These are phyloP conservation scores for Aspergillus ostianus DNA, from an alignment of 495 filamentous ascomycete species.

Conservation along the genomic window DNA sequence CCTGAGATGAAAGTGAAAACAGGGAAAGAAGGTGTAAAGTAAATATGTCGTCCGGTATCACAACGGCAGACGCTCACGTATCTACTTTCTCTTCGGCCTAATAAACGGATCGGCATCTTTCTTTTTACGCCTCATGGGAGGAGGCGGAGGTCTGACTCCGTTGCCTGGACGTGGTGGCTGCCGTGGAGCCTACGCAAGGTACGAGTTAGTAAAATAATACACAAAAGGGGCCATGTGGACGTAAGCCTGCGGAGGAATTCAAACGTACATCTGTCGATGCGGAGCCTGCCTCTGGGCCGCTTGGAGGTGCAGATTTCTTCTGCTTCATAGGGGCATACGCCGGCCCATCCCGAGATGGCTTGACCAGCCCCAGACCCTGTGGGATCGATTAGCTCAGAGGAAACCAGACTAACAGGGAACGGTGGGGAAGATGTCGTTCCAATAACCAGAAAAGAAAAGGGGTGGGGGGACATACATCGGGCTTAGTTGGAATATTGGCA, in stretches of 20 bases:
- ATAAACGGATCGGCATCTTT: constrained; percentile 54
- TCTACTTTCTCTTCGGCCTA: constrained; percentile 44
- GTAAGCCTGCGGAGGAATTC: constrained; percentile 17
- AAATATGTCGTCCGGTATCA: not conserved
- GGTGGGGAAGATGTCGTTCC: not conserved
- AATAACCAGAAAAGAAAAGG: not conserved
- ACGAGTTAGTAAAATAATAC: constrained; percentile 9
- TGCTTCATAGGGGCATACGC: constrained; percentile 24
- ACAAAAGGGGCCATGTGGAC: not conserved
- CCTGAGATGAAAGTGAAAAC: not conserved
- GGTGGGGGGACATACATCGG: constrained; percentile 29
- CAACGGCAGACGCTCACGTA: not conserved
- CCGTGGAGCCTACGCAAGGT: constrained; percentile 12
- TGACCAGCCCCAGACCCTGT: constrained; percentile 38
- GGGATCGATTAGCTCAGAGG: constrained; percentile 4
- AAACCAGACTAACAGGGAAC: not conserved
- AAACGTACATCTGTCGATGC: not conserved
- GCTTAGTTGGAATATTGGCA: constrained; percentile 24
- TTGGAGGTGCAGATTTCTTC: constrained; percentile 13
- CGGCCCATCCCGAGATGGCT: constrained; percentile 39
- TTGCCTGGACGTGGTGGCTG: constrained; percentile 19
- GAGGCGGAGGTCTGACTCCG: constrained; percentile 30
- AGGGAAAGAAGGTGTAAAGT: not conserved
- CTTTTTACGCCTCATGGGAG: constrained; percentile 44
- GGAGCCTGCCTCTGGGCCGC: constrained; percentile 8